phyloP scores from a whole-genome alignment of 164 flowering plant species.

The Annona squamosa region DNA sequence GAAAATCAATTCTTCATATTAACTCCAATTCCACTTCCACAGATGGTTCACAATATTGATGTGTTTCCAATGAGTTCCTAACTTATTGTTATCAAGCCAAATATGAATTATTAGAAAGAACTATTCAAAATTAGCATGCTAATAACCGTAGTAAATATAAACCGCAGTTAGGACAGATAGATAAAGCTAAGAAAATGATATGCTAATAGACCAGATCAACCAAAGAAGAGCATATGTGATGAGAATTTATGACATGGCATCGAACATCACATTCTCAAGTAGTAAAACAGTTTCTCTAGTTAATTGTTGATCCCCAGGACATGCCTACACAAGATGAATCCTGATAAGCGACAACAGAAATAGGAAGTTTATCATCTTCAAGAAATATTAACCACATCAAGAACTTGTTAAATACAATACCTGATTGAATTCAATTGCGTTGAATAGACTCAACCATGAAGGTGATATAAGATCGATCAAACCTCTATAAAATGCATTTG shows the following conservation, averaged over 20 bases:
- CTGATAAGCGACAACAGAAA: background rate
- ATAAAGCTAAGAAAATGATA: too few species aligned
- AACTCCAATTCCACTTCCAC: too few species aligned
- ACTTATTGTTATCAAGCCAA: too few species aligned
- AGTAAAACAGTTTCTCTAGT: background rate
- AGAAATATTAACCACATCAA: background rate
- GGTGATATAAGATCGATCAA: conserved; percentile 82
- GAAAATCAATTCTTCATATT: background rate
- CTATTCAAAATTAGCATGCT: too few species aligned
- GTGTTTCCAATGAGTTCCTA: too few species aligned
- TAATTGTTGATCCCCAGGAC: background rate
- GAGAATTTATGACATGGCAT: background rate
- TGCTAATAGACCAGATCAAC: too few species aligned
- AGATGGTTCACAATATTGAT: too few species aligned
- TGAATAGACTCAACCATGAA: conserved; percentile 91
- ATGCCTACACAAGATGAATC: background rate
- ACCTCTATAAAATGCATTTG: conserved; percentile 95
- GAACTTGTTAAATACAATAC: conserved; percentile 22
- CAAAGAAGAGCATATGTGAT: too few species aligned
- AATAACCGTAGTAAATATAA: too few species aligned
- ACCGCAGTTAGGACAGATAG: too few species aligned
- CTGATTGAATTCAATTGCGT: conserved; percentile 97
- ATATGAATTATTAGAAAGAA: too few species aligned
- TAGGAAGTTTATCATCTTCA: background rate
- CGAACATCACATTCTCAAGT: background rate